Evolutionary conservation across 1,139 yeast species (phyloP).

Genomic region (Hemisphaericaspora xylanilytica): DNA sequence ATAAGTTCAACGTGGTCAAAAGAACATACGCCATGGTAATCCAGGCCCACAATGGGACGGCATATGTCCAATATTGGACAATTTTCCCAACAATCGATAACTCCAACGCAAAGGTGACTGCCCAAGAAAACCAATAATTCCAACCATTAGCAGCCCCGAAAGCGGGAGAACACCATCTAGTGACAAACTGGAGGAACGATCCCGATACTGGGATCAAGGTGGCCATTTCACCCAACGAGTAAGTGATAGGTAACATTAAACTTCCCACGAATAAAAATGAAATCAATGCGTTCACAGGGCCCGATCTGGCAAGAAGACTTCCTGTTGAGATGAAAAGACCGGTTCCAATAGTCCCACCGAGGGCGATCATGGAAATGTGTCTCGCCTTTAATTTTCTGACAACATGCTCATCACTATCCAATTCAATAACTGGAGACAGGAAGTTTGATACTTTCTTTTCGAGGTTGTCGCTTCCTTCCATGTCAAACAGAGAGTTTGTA

Average conservation of each 20-base stretch:
- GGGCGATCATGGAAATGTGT: slow-evolving; percentile 70
- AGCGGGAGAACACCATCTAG: slow-evolving; percentile 18
- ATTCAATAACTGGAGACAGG: neutral
- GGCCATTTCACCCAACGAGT: slow-evolving; percentile 23
- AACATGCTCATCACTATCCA: slow-evolving; percentile 1
- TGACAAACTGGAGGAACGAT: slow-evolving; percentile 23
- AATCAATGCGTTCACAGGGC: slow-evolving; percentile 67
- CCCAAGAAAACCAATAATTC: slow-evolving; percentile 29
- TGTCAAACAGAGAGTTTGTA: neutral
- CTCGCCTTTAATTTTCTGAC: slow-evolving; percentile 46
- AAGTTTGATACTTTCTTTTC: neutral
- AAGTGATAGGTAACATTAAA: slow-evolving; percentile 18
- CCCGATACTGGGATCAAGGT: slow-evolving; percentile 21
- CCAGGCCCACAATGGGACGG: slow-evolving; percentile 3
- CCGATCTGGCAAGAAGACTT: slow-evolving; percentile 46
- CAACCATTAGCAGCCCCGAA: slow-evolving; percentile 21
- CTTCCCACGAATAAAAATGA: slow-evolving; percentile 38
- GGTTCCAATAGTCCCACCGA: slow-evolving; percentile 42
- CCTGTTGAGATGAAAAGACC: slow-evolving; percentile 51
- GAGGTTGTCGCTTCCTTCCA: neutral
- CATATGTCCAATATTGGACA: slow-evolving; percentile 16
- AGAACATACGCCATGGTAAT: slow-evolving; percentile 12
- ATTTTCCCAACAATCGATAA: slow-evolving; percentile 20
- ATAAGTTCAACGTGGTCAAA: slow-evolving; percentile 19
- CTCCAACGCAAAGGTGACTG: slow-evolving; percentile 25